Evolutionary conservation across 768 basidiomycete species (phyloP).

Genomic region (Boletus sp.): DNA sequence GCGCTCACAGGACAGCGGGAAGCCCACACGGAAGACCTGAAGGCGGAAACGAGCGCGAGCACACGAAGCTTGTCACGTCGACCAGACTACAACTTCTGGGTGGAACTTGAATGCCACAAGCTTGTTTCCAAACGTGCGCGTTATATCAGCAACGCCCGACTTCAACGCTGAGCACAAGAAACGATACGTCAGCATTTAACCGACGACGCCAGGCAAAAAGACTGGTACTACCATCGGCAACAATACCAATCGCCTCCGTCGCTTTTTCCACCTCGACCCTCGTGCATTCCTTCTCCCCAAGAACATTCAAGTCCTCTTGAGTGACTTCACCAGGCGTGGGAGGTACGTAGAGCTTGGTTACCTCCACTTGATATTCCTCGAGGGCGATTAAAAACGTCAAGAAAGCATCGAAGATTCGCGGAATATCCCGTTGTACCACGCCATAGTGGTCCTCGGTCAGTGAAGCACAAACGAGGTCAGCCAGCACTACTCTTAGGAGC

Average conservation of each 20-base stretch:
- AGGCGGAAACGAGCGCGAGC: too few relatives aligned
- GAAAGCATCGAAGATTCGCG: constrained; percentile 76
- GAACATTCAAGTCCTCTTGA: constrained; percentile 31
- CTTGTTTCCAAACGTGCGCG: constrained; percentile 72
- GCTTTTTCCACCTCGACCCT: constrained; percentile 55
- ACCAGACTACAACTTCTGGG: constrained; percentile 65
- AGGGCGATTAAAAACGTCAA: constrained; percentile 62
- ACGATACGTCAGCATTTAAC: background rate
- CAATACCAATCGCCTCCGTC: constrained; percentile 48
- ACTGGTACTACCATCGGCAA: constrained; percentile 68
- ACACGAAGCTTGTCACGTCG: too few relatives aligned
- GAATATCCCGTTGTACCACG: constrained; percentile 81
- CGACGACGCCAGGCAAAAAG: too few relatives aligned
- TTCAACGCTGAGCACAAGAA: constrained; percentile 46
- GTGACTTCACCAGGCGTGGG: constrained; percentile 35
- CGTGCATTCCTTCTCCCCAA: constrained; percentile 38
- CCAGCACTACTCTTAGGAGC: constrained; percentile 52
- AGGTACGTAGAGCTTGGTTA: constrained; percentile 42
- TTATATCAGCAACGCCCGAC: constrained; percentile 62
- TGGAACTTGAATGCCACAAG: constrained; percentile 77
- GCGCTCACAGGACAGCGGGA: too few relatives aligned
- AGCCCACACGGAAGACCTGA: too few relatives aligned
- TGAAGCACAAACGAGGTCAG: constrained; percentile 67
- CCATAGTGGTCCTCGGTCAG: constrained; percentile 80
- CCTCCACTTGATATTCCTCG: constrained; percentile 60